These are phyloP conservation scores for Sarocladiaceae sp. DNA, from an alignment of 2,329 filamentous ascomycete genomes.

Conservation along the genomic window DNA sequence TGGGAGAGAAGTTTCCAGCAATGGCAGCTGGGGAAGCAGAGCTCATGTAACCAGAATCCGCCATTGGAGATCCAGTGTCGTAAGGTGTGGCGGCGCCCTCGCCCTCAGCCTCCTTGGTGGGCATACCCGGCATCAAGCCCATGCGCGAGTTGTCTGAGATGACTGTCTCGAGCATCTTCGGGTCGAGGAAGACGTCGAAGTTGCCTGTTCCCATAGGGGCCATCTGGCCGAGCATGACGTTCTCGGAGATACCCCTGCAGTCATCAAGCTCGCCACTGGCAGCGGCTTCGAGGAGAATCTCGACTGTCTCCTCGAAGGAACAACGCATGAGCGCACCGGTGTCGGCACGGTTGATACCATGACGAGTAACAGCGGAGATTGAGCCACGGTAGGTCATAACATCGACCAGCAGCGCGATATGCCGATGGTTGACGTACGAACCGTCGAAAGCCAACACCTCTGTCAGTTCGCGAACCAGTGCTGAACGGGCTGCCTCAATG, in stretches of 20 bases:
- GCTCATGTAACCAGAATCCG: slow-evolving; percentile 63
- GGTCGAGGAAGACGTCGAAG: slow-evolving; percentile 90
- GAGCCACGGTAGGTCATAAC: slow-evolving; percentile 96
- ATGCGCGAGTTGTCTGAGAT: slow-evolving; percentile 88
- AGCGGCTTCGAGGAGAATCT: slow-evolving; percentile 94
- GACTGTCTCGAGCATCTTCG: slow-evolving; percentile 91
- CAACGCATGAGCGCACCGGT: slow-evolving; percentile 98
- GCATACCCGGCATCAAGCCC: slow-evolving; percentile 75
- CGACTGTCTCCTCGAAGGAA: slow-evolving; percentile 98
- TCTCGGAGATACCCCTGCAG: slow-evolving; percentile 96
- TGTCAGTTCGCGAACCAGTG: slow-evolving; percentile 82
- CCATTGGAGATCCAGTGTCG: slow-evolving; percentile 78
- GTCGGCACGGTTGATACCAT: slow-evolving; percentile 97
- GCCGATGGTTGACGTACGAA: slow-evolving; percentile 98
- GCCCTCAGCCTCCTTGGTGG: slow-evolving; percentile 67
- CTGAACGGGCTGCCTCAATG: slow-evolving; percentile 88
- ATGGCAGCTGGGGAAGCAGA: slow-evolving; percentile 53
- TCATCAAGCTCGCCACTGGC: slow-evolving; percentile 94
- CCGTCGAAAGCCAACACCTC: slow-evolving; percentile 96
- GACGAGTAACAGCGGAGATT: slow-evolving; percentile 93
- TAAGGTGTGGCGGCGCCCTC: slow-evolving; percentile 93
- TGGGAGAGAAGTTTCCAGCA: slow-evolving; percentile 69
- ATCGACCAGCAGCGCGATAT: slow-evolving; percentile 90
- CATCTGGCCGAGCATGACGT: slow-evolving; percentile 96
- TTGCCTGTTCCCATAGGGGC: slow-evolving; percentile 96